Evolutionary conservation across 2,329 filamentous ascomycete species (phyloP).

Genomic region (Blastomyces parvus): DNA sequence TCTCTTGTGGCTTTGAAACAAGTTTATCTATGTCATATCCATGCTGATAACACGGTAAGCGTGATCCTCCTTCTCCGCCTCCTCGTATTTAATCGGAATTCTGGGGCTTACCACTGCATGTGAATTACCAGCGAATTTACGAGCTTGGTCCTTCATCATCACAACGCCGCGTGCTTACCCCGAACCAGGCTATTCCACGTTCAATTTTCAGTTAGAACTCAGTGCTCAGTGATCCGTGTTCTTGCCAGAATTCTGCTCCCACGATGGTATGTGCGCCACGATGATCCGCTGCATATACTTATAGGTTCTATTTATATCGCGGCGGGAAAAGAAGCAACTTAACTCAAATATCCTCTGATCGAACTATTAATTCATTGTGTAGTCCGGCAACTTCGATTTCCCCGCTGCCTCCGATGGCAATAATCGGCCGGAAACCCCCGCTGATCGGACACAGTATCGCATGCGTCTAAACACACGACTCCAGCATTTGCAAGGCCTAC

Average conservation of each 20-base stretch:
- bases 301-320: not conserved
- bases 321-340: too few species aligned
- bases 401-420: slow-evolving; percentile 31
- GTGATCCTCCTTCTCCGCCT: too few species aligned
- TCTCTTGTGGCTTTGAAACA: not conserved
- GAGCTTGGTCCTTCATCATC: not conserved
- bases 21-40: not conserved
- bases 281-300: not conserved
- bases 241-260: not conserved
- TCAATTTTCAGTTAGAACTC: not conserved
- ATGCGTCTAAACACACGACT: slow-evolving; percentile 18
- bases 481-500: slow-evolving; percentile 31
- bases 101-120: not conserved
- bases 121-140: not conserved
- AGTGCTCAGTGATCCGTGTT: not conserved
- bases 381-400: slow-evolving; percentile 38
- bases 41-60: not conserved
- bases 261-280: slow-evolving; percentile 1
- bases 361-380: slow-evolving; percentile 7
- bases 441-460: slow-evolving; percentile 14
- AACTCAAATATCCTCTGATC: too few species aligned
- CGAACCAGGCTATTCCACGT: not conserved
- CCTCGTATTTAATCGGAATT: not conserved
- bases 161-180: not conserved
- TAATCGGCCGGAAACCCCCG: slow-evolving; percentile 14